Base-by-base conservation (phyloP, 2,329 filamentous ascomycete genomes). In the Fusarium torulosum region DNA sequence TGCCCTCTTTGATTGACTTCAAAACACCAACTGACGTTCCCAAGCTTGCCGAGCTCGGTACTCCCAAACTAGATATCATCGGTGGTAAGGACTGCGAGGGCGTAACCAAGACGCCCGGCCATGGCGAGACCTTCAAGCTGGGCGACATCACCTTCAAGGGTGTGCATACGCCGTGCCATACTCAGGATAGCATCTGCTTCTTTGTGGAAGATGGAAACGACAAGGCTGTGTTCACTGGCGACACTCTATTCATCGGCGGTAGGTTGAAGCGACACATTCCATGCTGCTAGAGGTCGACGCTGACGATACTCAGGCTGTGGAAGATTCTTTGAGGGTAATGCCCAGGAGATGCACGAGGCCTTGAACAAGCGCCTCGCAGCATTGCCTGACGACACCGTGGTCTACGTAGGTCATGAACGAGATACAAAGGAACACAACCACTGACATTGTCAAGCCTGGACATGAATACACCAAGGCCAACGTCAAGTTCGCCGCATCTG, bases 401-500 rank as follows among this genome's bases (percentile, higher is more conserved):
- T 99, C 68, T 99, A 93, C 76, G 92, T 95, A 79, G 76, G 90
- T 83, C 49, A 8, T 5, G 14, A 15, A 17, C 19, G 15, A 31
- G n/a, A 6, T 10, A 19, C 17, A n/a, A 19, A 35, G 27, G 17
- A 25, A 25, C n/a, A 44, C 55, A 23, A 58, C 13, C 17, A 8
- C 57, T 71, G 21, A 71, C 43, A 38, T 27, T 9, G 14, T 40
- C 35, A 21, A 95, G 90, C 94, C 95, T 19, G 96, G 96, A 6
- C 96, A 99, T 75, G 96, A 98, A 79, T 99, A 99, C 81, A 99
- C 96, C n/a, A 97, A 96, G 80, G 87, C 91, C 51, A 99, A 99
- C 75, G 93, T 96, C 74, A 93, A 93, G 77, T 99, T 99, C 76
- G 90, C 88, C 46, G 81, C 91, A 60, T 91, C 90, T 3, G 91